phyloP scores from a whole-genome alignment of 2,329 filamentous ascomycete genomes.

The Xylaria sp. region DNA sequence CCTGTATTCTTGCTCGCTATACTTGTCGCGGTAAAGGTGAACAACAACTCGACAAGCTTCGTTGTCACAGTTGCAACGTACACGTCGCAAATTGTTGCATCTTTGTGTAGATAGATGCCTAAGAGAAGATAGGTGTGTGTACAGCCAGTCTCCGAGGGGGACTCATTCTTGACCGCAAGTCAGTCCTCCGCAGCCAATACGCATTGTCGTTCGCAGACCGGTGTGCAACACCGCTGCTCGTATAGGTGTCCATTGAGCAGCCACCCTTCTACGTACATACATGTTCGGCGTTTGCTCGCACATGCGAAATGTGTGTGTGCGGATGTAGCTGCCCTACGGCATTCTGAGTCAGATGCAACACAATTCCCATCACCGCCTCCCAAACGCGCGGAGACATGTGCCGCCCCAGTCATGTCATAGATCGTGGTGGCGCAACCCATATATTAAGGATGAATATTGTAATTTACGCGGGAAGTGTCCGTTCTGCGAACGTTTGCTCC shows the following conservation, averaged over 20 bases:
- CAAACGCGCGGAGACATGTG: constrained; percentile 24
- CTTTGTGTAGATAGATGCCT: constrained; percentile 17
- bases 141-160: constrained; percentile 11
- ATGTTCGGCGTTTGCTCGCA: constrained; percentile 44
- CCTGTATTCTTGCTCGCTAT: constrained; percentile 4
- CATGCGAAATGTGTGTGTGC: constrained; percentile 22
- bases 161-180: constrained; percentile 44
- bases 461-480: constrained; percentile 22
- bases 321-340: constrained; percentile 38
- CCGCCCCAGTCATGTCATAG: constrained; percentile 28
- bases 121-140: constrained; percentile 27
- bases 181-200: constrained; percentile 43
- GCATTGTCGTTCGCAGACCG: constrained; percentile 41
- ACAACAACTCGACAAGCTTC: not conserved
- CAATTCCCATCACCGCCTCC: constrained; percentile 40
- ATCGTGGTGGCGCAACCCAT: constrained; percentile 28
- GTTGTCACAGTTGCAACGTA: constrained; percentile 17
- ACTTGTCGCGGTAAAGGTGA: constrained; percentile 6
- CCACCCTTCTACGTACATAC: constrained; percentile 5
- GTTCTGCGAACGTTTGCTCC: constrained; percentile 16
- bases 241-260: constrained; percentile 40
- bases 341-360: constrained; percentile 47
- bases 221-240: constrained; percentile 39
- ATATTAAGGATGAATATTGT: constrained; percentile 21
- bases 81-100: constrained; percentile 30